phyloP scores from a whole-genome alignment of 2,329 filamentous ascomycete species.

The Aspergillus japonicus region DNA sequence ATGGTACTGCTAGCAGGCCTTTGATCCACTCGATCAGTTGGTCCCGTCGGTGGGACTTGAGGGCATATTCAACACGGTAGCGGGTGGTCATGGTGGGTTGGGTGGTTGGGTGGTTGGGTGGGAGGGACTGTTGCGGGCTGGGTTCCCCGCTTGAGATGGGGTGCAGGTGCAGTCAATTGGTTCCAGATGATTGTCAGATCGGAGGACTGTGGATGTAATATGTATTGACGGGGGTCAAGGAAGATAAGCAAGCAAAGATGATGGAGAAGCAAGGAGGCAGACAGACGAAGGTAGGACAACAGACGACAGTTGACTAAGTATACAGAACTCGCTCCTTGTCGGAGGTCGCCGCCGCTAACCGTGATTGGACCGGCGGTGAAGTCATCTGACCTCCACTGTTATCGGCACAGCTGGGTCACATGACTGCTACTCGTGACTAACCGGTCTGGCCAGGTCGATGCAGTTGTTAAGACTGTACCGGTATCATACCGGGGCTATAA shows the following conservation, averaged over 20 bases:
- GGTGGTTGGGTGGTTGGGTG: background rate
- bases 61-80: conserved; percentile 66
- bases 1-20: conserved; percentile 86
- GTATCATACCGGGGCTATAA: too few relatives aligned
- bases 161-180: background rate
- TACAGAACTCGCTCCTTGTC: background rate
- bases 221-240: too few relatives aligned
- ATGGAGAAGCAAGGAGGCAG: background rate
- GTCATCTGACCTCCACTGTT: background rate
- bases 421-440: too few relatives aligned
- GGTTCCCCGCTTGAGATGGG: background rate
- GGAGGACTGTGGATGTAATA: too few relatives aligned
- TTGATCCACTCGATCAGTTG: conserved; percentile 98
- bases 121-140: background rate
- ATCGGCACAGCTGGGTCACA: too few relatives aligned
- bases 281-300: background rate
- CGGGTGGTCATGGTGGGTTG: conserved; percentile 46
- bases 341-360: background rate
- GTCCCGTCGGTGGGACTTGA: conserved; percentile 80
- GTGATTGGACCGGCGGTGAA: background rate
- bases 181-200: background rate
- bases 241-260: too few relatives aligned
- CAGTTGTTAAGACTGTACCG: too few relatives aligned
- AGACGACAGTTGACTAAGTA: background rate
- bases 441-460: too few relatives aligned